Evolutionary conservation across 805 yeast species (phyloP).

Genomic region (Metschnikowia rubicola): DNA sequence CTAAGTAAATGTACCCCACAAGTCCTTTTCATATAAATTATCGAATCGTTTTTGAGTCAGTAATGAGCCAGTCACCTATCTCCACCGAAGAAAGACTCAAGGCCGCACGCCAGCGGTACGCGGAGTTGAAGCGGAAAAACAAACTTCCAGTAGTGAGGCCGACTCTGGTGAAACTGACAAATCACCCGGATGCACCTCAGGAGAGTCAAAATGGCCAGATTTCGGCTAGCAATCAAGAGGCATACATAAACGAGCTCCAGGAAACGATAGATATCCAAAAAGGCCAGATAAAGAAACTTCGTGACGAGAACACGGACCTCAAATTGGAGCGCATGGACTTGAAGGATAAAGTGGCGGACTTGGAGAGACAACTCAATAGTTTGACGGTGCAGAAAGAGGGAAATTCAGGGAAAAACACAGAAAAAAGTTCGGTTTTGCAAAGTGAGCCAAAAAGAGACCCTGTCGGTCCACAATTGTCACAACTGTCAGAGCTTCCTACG

Average conservation of each 20-base stretch:
- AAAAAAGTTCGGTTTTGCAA: too few species aligned
- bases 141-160: slow-evolving; percentile 1
- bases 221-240: neutral
- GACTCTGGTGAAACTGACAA: neutral
- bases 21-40: neutral
- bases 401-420: neutral
- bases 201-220: too few species aligned
- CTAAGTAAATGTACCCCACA: neutral
- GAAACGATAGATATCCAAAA: slow-evolving; percentile 30
- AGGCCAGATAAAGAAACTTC: slow-evolving; percentile 32
- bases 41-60: neutral
- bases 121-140: slow-evolving; percentile 57
- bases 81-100: slow-evolving; percentile 61
- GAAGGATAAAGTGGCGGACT: slow-evolving; percentile 30
- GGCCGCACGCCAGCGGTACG: slow-evolving; percentile 70
- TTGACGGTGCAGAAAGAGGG: slow-evolving; percentile 6
- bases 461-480: too few species aligned
- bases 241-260: slow-evolving; percentile 15
- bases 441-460: too few species aligned
- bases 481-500: too few species aligned
- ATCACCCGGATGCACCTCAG: too few species aligned
- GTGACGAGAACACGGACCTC: slow-evolving; percentile 42
- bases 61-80: slow-evolving; percentile 8
- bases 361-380: slow-evolving; percentile 23
- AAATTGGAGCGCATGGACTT: slow-evolving; percentile 38